A percentile compares a stretch with the other conserved stretches of the same genome.
Conservation (phyloP, 2,329 filamentous ascomycete genomes). For the Penicillium digitatum region DNA sequence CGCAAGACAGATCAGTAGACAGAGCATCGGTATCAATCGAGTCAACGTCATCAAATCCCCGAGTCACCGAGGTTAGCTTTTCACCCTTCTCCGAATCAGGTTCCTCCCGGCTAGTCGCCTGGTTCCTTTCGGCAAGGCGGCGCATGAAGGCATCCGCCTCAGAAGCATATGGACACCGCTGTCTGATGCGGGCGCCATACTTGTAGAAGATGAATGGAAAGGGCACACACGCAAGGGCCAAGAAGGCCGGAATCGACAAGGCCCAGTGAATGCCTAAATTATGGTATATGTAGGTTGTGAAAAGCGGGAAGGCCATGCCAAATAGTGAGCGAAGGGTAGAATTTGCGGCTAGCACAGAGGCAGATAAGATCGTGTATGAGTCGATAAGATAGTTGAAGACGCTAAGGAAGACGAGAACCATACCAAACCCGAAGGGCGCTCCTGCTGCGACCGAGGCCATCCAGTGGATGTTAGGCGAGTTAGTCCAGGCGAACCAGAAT, state of each 20-base stretch:
- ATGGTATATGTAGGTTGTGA: conserved; percentile 27
- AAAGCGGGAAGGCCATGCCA: conserved; percentile 26
- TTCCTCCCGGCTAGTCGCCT: conserved; percentile 6
- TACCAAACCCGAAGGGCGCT: conserved; percentile 26
- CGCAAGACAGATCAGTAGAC: conserved; percentile 20
- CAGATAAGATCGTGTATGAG: conserved; percentile 27
- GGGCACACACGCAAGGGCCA: conserved; percentile 25
- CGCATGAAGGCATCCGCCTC: conserved; percentile 36
- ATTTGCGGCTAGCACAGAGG: conserved; percentile 25
- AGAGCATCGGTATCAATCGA: conserved; percentile 15
- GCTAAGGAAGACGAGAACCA: conserved; percentile 25
- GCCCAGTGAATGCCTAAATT: conserved; percentile 28
- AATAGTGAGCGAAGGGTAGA: conserved; percentile 25
- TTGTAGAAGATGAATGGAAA: conserved; percentile 30
- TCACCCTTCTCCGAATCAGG: not conserved
- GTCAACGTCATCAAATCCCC: conserved; percentile 1
- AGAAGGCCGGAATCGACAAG: conserved; percentile 23
- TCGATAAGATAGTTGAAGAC: conserved; percentile 29
- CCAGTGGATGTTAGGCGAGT: conserved; percentile 24
- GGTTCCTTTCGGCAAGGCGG: conserved; percentile 23
- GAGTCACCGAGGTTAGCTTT: not conserved
- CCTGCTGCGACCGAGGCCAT: conserved; percentile 25
- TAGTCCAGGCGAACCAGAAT: conserved; percentile 35
- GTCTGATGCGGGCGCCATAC: conserved; percentile 18
- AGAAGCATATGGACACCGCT: conserved; percentile 25